Evolutionary conservation across 2,329 filamentous ascomycete genomes (phyloP).

Genomic region (Cladosporium oxysporum): DNA sequence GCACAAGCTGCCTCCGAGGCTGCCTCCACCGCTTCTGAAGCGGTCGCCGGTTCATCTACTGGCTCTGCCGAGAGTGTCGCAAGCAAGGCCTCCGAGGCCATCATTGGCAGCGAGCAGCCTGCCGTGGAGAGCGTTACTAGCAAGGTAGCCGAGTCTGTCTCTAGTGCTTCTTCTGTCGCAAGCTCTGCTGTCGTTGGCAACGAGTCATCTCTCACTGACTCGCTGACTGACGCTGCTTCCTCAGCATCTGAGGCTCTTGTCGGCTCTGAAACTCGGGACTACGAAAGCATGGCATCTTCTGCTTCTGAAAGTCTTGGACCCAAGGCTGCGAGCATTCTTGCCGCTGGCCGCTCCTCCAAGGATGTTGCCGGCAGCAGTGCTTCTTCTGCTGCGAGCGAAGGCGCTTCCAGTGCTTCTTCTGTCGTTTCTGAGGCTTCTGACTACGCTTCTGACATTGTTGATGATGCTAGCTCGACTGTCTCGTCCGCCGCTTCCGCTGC

Average conservation of each 20-base stretch:
- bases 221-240: conserved; percentile 13
- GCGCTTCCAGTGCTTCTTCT: conserved; percentile 28
- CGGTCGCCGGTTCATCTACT: conserved; percentile 33
- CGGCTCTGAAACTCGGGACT: too few relatives aligned
- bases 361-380: conserved; percentile 29
- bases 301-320: conserved; percentile 25
- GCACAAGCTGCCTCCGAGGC: conserved; percentile 37
- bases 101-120: conserved; percentile 22
- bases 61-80: conserved; percentile 55
- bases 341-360: conserved; percentile 37
- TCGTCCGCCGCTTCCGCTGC: conserved; percentile 25
- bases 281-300: conserved; percentile 9
- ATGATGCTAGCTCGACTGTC: conserved; percentile 31
- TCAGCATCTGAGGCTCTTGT: conserved; percentile 1
- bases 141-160: conserved; percentile 23
- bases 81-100: conserved; percentile 50
- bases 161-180: conserved; percentile 21
- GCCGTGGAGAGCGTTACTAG: conserved; percentile 21
- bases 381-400: conserved; percentile 24
- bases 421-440: conserved; percentile 28
- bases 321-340: conserved; percentile 38
- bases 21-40: conserved; percentile 34
- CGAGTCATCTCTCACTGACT: conserved; percentile 18
- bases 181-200: conserved; percentile 18
- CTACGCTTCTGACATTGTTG: conserved; percentile 25